Base-by-base conservation (phyloP, 306 rosid species). In the Carpinus viminea region DNA sequence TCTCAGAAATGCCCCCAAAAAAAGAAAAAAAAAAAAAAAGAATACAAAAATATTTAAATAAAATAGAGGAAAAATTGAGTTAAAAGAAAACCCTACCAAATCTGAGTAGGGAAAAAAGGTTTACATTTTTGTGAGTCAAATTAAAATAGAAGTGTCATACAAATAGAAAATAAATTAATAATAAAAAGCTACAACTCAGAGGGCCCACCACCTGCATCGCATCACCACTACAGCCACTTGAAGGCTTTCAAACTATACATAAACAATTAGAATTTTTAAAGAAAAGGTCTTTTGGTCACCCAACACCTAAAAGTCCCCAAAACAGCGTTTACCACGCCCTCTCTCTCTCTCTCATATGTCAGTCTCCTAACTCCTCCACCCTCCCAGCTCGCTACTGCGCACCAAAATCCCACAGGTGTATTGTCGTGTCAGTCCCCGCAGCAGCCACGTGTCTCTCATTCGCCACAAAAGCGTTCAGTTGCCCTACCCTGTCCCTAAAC, bases 331-430 rank as follows among this genome's bases (percentile, higher is more conserved):
- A 52, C 50, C 36, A 80, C 79, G 83, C 83, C 78, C 18, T 4
- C 43, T 4, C 57, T 13, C 26, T 10, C 53, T 3, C 16, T 8
- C 1, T 0, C 1, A 1, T 13, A 12, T 48, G 1, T 17, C 46
- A 45, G 56, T 8, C n/a, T 59, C 2, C 34, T 31, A 31, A 31
- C 34, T 4, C 53, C 53, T 3, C 1, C 16, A 13, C 53, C 12
- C 65, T 53, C 34, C 20, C 28, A 24, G 26, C 26, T 24, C 26
- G 41, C 62, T n/a, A 71, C 56, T 83, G 79, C 71, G 85, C 90
- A 72, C 96, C 91, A 79, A 96, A 96, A 84, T 96, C 96, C 92
- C 96, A 83, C 1, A 93, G 62, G 76, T 86, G 92, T 79, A 93
- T 76, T 1, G 54, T 70, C 46, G 85, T 52, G 68, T 89, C 86